A percentile compares a stretch with the other conserved stretches of the same genome.
phyloP scores from a whole-genome alignment of 345 rosid genomes.

The Gossypium rotundifolium region DNA sequence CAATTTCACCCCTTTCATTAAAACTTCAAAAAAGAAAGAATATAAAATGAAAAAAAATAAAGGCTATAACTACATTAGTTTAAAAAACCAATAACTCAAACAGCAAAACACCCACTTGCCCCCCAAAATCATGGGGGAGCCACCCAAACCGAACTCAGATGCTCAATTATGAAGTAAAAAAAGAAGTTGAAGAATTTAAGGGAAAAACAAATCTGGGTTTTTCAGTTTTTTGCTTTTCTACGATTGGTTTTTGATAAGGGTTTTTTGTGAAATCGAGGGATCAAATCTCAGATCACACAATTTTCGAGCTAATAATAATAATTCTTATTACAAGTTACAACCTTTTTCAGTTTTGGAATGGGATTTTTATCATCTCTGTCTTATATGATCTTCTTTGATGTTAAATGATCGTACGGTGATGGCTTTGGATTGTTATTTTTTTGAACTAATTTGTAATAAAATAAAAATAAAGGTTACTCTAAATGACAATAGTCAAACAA shows the following conservation, averaged over 20 bases:
- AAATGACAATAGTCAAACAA: too few relatives aligned
- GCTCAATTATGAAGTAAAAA: not conserved
- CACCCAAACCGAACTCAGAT: constrained; percentile 8
- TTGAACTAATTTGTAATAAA: too few relatives aligned
- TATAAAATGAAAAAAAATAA: not conserved
- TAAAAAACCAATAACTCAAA: not conserved
- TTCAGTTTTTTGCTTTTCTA: constrained; percentile 10
- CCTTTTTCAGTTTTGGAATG: too few relatives aligned
- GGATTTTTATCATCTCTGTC: too few relatives aligned
- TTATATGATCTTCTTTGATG: too few relatives aligned
- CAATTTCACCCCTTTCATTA: constrained; percentile 27
- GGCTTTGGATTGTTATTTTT: too few relatives aligned
- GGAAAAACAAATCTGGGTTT: constrained; percentile 26
- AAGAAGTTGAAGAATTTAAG: constrained; percentile 1
- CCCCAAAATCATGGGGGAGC: constrained; percentile 7
- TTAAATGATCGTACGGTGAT: too few relatives aligned
- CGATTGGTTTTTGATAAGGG: constrained; percentile 25
- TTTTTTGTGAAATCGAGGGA: constrained; percentile 18
- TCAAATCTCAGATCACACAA: too few relatives aligned
- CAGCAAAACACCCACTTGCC: constrained; percentile 10
- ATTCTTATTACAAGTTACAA: too few relatives aligned
- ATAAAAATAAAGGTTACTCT: too few relatives aligned
- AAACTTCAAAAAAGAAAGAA: not conserved
- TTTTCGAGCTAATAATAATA: too few relatives aligned
- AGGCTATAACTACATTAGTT: constrained; percentile 7